Evolutionary conservation across 345 rosid genomes (phyloP), one percentile per base, ranked within the genome.

Genomic region (Sapria himalayana): DNA sequence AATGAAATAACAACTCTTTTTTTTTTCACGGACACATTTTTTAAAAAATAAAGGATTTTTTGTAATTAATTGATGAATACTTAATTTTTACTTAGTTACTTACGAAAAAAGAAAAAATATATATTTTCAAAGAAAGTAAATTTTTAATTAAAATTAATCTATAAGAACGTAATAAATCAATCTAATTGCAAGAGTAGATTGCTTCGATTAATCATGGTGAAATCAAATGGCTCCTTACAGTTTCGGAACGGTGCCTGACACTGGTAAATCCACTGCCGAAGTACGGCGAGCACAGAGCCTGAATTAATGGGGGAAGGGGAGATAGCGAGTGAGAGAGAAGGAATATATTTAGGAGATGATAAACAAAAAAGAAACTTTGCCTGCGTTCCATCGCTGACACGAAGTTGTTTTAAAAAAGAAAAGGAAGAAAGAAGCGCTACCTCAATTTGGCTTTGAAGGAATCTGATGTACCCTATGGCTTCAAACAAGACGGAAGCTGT

Each of bases 371-470:
- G 41, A 48, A 38, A 33, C 16, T 46, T 22, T 20, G 20, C 21
- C 51, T 49, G 37, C 33, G 45, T 25, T 48, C 43, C 37, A 45
- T 44, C 50, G 18, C 41, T 21, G 11, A 8, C n/a, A 5, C 14
- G 15, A 57, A 50, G 57, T 56, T 36, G 61, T 64, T 61, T 41
- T 56, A 39, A 21, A 50, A 62, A 44, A 41, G 7, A 18, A 32
- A 46, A 47, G 8, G 37, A 31, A 48, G 47, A 24, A 55, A 56
- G 41, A 53, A 52, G 36, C 61, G 65, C 46, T 59, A 80, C 98
- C 94, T 86, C 85, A 72, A 79, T 74, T 70, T 89, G 99, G 78
- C 73, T 69, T 51, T 84, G 93, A 55, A 89, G 99, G 99, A 84
- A 84, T 89, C 99, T 84, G 63, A 89, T 89, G 78, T 89, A 84